Evolutionary conservation across 2,329 filamentous ascomycete species (phyloP).

Genomic region (Penicillium sp.): DNA sequence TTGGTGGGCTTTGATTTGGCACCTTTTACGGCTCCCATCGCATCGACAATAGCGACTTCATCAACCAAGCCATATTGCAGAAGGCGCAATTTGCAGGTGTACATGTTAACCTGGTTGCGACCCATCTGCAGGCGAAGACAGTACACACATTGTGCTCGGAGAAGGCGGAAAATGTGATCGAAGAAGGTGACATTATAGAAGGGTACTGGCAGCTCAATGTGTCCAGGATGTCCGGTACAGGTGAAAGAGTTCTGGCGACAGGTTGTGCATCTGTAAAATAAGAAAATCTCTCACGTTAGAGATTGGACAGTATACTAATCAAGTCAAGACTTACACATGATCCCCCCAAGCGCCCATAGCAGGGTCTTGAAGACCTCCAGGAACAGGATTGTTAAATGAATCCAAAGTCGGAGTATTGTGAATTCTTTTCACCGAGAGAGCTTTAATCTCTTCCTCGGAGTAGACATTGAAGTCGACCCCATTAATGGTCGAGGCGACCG

Average conservation of each 20-base stretch:
- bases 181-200: slow-evolving; percentile 98
- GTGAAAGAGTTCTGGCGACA: slow-evolving; percentile 78
- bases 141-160: slow-evolving; percentile 86
- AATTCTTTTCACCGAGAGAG: slow-evolving; percentile 89
- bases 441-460: slow-evolving; percentile 75
- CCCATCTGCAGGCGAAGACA: slow-evolving; percentile 83
- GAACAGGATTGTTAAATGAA: slow-evolving; percentile 81
- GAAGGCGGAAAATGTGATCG: slow-evolving; percentile 81
- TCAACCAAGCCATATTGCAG: slow-evolving; percentile 79
- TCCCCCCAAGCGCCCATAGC: slow-evolving; percentile 89
- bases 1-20: slow-evolving; percentile 45
- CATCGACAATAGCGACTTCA: slow-evolving; percentile 62
- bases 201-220: slow-evolving; percentile 89
- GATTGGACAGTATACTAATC: slow-evolving; percentile 7
- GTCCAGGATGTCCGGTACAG: slow-evolving; percentile 90
- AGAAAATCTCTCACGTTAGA: slow-evolving; percentile 14
- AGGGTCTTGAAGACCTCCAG: slow-evolving; percentile 88
- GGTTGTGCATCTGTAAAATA: slow-evolving; percentile 71
- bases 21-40: slow-evolving; percentile 47
- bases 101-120: slow-evolving; percentile 73
- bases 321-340: slow-evolving; percentile 61
- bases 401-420: slow-evolving; percentile 95
- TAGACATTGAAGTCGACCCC: slow-evolving; percentile 90
- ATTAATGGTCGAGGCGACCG: slow-evolving; percentile 77
- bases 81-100: slow-evolving; percentile 79